Evolutionary conservation across 805 yeast species (phyloP), one percentile per base, ranked within the genome.

Genomic region (Candida broadrunensis): DNA sequence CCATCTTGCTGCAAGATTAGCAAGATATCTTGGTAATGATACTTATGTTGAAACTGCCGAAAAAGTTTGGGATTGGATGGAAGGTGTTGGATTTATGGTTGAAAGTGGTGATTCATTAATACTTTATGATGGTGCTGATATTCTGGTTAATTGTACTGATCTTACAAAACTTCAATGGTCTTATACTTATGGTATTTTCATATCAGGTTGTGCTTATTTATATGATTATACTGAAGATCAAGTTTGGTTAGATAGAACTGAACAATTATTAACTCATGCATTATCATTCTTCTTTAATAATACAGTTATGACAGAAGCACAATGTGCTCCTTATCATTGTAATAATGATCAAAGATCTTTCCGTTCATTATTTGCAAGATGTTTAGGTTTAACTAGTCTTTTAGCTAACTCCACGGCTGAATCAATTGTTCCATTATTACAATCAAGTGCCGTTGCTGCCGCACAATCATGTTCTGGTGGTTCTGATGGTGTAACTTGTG

Each of bases 391-490:
- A 38, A 76, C 88, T 0, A 74, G 80, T 7, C 61, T 62, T 12
- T 55, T 84, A 43, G 78, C 76, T 11, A 84, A 88, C 3, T 59
- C 60, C 2, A 67, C 78, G 4, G 53, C 58, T 23, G 73, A 63
- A 29, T 54, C 57, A 3, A 73, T 85, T 33, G 54, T 48, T 39
- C 60, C 71, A 2, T 60, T 64, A 45, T 41, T 80, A 32, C 58
- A 64, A 31, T 52, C 70, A 2, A 75, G 85, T 37, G 89, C 91
- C 3, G 42, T 16, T 18, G 96, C 82, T 20, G 96, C 95, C 1
- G 91, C 90, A 2, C 64, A 65, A 37, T 77, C 91, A 1, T 88
- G 96, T 63, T 67, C 81, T 1, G 96, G 96, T 44, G 97, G 97
- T 53, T 44, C 64, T 4, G 97, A 90, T 59, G 88, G 88, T 14